Conservation (phyloP, 192 early-diverging fungal genomes). For the Spizellomyces sp. region DNA sequence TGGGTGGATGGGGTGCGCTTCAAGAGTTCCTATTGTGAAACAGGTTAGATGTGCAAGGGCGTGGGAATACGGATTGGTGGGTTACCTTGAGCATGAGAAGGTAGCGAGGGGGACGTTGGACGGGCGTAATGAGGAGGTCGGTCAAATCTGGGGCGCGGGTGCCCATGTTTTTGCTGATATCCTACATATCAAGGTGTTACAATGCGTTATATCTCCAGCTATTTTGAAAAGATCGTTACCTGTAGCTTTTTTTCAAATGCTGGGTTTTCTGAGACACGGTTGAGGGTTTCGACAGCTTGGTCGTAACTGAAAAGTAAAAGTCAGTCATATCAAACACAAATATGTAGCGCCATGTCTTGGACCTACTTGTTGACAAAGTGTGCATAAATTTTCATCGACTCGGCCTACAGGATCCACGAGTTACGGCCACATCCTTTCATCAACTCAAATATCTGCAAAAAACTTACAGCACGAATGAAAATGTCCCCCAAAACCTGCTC, state of each 20-base stretch:
- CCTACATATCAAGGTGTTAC: not conserved
- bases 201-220: too few species aligned
- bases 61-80: not conserved
- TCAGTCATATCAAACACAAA: not conserved
- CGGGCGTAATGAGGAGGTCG: slow-evolving; percentile 28
- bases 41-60: too few species aligned
- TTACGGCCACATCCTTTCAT: not conserved
- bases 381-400: slow-evolving; percentile 29
- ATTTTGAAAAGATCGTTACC: not conserved
- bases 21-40: not conserved
- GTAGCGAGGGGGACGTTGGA: slow-evolving; percentile 27
- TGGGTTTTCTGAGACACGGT: slow-evolving; percentile 14
- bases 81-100: slow-evolving; percentile 28
- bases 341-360: slow-evolving; percentile 3
- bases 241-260: slow-evolving; percentile 10
- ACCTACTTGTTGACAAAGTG: slow-evolving; percentile 32
- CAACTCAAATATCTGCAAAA: not conserved
- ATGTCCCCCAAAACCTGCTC: slow-evolving; percentile 23
- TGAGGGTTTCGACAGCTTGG: slow-evolving; percentile 19
- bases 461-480: slow-evolving; percentile 24
- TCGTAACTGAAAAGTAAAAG: slow-evolving; percentile 15
- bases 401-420: slow-evolving; percentile 4
- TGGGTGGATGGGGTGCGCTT: slow-evolving; percentile 12
- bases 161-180: slow-evolving; percentile 9
- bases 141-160: slow-evolving; percentile 11